Conservation (phyloP, 2,329 filamentous ascomycete species). For the Talaromyces atroroseus region DNA sequence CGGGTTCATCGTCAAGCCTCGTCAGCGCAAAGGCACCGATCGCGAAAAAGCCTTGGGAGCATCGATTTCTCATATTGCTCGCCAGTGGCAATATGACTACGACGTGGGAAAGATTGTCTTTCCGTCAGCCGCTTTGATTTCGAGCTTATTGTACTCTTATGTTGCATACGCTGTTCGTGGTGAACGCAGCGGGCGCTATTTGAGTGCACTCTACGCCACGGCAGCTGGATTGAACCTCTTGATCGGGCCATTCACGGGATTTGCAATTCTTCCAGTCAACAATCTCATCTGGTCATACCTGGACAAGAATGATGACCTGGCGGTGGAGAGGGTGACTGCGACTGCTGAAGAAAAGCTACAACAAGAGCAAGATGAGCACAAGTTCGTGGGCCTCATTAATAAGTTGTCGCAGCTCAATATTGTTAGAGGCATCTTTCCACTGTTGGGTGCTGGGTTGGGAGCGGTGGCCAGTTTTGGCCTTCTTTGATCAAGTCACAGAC, state of each 20-base stretch:
- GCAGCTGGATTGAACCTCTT: slow-evolving; percentile 26
- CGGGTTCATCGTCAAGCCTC: slow-evolving; percentile 21
- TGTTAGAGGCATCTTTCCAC: slow-evolving; percentile 20
- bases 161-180: slow-evolving; percentile 24
- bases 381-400: slow-evolving; percentile 17
- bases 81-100: slow-evolving; percentile 27
- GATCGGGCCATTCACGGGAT: slow-evolving; percentile 31
- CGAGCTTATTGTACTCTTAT: slow-evolving; percentile 47
- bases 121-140: slow-evolving; percentile 48
- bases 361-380: slow-evolving; percentile 18
- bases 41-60: slow-evolving; percentile 12
- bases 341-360: slow-evolving; percentile 19
- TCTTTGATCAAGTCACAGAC: background rate
- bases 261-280: slow-evolving; percentile 26
- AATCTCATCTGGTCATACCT: slow-evolving; percentile 22
- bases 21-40: slow-evolving; percentile 12
- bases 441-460: slow-evolving; percentile 22
- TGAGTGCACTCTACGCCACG: slow-evolving; percentile 18
- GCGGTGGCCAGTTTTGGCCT: slow-evolving; percentile 14
- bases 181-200: background rate
- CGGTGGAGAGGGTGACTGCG: background rate
- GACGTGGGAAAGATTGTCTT: slow-evolving; percentile 51
- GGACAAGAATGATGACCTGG: slow-evolving; percentile 1
- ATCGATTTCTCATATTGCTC: slow-evolving; percentile 22
- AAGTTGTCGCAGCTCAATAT: slow-evolving; percentile 22